A percentile compares a stretch with the other conserved stretches of the same genome.
phyloP scores from a whole-genome alignment of 1,284 basidiomycete species.

The Chalciporus piperatoides region DNA sequence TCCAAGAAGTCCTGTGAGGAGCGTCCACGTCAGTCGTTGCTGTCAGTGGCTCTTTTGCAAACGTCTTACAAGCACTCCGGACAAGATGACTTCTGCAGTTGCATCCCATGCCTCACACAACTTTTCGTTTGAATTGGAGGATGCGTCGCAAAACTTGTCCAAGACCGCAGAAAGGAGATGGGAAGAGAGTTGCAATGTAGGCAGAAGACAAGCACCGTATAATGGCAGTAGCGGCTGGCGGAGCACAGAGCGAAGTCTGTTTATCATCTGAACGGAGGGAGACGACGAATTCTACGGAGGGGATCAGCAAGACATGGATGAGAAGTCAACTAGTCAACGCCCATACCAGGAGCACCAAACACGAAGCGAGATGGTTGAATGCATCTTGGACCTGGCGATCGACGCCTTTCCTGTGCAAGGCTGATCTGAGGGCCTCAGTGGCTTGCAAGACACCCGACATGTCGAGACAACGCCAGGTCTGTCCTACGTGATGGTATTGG shows the following conservation, averaged over 20 bases:
- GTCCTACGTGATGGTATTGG: neutral
- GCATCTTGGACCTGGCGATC: constrained; percentile 20
- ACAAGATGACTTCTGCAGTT: constrained; percentile 37
- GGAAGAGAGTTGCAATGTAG: constrained; percentile 34
- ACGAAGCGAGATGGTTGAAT: constrained; percentile 29
- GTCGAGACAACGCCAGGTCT: neutral
- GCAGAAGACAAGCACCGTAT: constrained; percentile 33
- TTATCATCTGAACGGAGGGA: constrained; percentile 28
- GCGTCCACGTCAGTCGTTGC: constrained; percentile 11
- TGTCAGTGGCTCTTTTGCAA: neutral
- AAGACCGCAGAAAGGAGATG: constrained; percentile 34
- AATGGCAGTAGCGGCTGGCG: constrained; percentile 36
- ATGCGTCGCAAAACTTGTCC: constrained; percentile 26
- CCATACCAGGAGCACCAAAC: constrained; percentile 35
- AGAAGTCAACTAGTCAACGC: neutral
- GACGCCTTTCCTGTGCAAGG: constrained; percentile 15
- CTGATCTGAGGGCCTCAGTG: constrained; percentile 22
- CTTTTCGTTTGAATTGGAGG: constrained; percentile 12
- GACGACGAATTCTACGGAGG: constrained; percentile 33
- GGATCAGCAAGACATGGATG: neutral
- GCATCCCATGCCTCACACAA: constrained; percentile 35
- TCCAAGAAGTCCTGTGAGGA: constrained; percentile 31
- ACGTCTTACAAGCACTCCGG: constrained; percentile 40
- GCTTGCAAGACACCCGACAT: constrained; percentile 27
- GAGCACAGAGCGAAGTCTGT: constrained; percentile 32